phyloP scores from a whole-genome alignment of 306 rosid species.

The Corylus avellana region DNA sequence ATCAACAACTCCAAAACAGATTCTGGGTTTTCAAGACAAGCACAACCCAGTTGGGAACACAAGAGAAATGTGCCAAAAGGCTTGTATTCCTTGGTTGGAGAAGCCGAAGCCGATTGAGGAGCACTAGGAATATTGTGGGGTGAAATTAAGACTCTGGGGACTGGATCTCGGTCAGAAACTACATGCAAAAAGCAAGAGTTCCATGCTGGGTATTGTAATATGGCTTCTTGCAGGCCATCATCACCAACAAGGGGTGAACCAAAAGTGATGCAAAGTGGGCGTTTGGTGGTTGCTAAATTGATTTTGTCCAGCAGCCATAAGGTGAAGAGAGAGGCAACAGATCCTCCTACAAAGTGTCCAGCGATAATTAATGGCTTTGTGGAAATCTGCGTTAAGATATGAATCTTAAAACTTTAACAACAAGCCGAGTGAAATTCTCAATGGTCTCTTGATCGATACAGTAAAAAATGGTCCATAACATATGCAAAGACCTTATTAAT shows the following conservation, averaged over 20 bases:
- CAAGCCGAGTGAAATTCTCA: background rate
- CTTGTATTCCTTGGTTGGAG: slow-evolving; percentile 1
- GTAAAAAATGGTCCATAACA: too few species aligned
- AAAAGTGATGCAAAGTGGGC: slow-evolving; percentile 73
- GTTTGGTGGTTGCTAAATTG: slow-evolving; percentile 32
- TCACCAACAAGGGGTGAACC: slow-evolving; percentile 74
- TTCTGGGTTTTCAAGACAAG: slow-evolving; percentile 53
- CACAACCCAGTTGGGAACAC: slow-evolving; percentile 38
- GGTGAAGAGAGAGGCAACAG: slow-evolving; percentile 74
- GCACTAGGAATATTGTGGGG: background rate
- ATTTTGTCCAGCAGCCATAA: slow-evolving; percentile 44
- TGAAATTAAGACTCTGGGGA: slow-evolving; percentile 27
- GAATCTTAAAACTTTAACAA: background rate
- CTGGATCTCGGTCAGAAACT: slow-evolving; percentile 48
- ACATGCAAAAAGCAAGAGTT: slow-evolving; percentile 69
- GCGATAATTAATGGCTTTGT: slow-evolving; percentile 44
- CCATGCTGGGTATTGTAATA: slow-evolving; percentile 50
- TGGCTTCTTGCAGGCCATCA: slow-evolving; percentile 30
- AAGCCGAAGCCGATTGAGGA: background rate
- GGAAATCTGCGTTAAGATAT: background rate
- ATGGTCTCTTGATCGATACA: background rate
- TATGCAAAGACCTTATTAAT: too few species aligned
- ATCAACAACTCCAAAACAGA: slow-evolving; percentile 32
- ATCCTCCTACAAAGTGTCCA: slow-evolving; percentile 65
- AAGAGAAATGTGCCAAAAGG: slow-evolving; percentile 78